Conservation (phyloP, 2,329 filamentous ascomycete species). For the Fusarium siculi region DNA sequence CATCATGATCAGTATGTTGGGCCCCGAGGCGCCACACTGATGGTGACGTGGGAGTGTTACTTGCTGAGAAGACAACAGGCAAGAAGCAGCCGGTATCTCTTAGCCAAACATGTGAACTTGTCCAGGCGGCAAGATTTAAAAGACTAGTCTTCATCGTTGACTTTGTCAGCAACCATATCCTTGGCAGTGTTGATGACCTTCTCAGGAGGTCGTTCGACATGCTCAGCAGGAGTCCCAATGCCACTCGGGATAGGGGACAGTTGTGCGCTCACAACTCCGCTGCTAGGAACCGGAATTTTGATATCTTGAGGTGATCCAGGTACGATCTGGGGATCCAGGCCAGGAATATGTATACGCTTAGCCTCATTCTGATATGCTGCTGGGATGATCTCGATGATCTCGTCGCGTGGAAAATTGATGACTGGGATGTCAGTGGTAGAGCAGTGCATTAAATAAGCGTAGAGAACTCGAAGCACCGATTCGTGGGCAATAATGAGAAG, state of each 20-base stretch:
- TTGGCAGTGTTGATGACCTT: slow-evolving; percentile 62
- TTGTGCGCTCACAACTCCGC: slow-evolving; percentile 47
- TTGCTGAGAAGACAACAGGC: background rate
- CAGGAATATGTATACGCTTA: slow-evolving; percentile 87
- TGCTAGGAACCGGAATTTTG: slow-evolving; percentile 75
- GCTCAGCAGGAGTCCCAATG: slow-evolving; percentile 59
- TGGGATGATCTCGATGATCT: slow-evolving; percentile 99
- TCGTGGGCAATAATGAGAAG: slow-evolving; percentile 99
- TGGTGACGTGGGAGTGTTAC: background rate
- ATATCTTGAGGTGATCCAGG: slow-evolving; percentile 85
- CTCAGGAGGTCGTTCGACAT: slow-evolving; percentile 57
- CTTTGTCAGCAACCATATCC: slow-evolving; percentile 63
- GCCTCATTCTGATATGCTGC: slow-evolving; percentile 97
- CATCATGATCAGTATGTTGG: slow-evolving; percentile 30
- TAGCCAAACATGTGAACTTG: background rate
- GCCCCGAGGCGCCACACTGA: slow-evolving; percentile 4
- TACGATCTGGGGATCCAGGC: slow-evolving; percentile 72
- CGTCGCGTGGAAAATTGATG: slow-evolving; percentile 91
- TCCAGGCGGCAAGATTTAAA: background rate
- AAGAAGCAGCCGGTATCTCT: background rate
- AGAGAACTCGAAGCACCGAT: slow-evolving; percentile 94
- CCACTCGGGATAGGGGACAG: slow-evolving; percentile 61
- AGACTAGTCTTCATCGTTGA: slow-evolving; percentile 62
- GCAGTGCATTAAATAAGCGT: slow-evolving; percentile 98
- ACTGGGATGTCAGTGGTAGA: slow-evolving; percentile 94